Evolutionary conservation across 2,329 filamentous ascomycete genomes (phyloP).

Genomic region (Aspergillus fructus): DNA sequence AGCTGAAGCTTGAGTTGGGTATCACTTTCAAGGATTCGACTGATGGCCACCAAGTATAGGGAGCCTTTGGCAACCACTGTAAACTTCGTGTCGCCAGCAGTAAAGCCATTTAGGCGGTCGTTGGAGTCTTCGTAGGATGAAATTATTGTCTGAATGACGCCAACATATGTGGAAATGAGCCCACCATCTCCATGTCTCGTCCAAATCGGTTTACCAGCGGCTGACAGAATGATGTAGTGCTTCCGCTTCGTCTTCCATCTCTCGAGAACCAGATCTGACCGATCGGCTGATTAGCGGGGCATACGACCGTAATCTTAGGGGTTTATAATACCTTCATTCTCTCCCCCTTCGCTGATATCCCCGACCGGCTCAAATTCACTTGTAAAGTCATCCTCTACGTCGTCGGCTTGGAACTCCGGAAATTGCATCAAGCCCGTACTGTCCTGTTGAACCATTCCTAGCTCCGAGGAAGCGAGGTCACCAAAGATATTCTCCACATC

Average conservation of each 20-base stretch:
- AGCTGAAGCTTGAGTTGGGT: slow-evolving; percentile 81
- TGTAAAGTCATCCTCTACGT: slow-evolving; percentile 65
- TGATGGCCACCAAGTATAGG: slow-evolving; percentile 91
- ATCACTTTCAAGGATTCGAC: slow-evolving; percentile 88
- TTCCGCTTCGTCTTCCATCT: slow-evolving; percentile 92
- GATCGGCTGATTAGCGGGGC: slow-evolving; percentile 11
- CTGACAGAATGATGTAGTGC: slow-evolving; percentile 94
- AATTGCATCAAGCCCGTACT: slow-evolving; percentile 33
- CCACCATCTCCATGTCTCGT: slow-evolving; percentile 89
- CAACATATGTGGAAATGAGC: slow-evolving; percentile 89
- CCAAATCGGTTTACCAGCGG: slow-evolving; percentile 95
- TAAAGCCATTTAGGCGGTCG: slow-evolving; percentile 78
- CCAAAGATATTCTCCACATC: slow-evolving; percentile 82
- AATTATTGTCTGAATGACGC: slow-evolving; percentile 94
- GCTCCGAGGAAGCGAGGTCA: slow-evolving; percentile 58
- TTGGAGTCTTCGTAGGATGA: slow-evolving; percentile 86
- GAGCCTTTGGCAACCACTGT: slow-evolving; percentile 82
- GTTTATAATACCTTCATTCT: slow-evolving; percentile 54
- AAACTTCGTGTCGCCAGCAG: slow-evolving; percentile 81
- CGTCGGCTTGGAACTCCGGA: slow-evolving; percentile 42
- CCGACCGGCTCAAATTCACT: slow-evolving; percentile 74
- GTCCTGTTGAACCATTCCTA: slow-evolving; percentile 40
- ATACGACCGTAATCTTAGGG: neutral
- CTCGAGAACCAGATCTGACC: slow-evolving; percentile 53
- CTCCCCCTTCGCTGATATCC: slow-evolving; percentile 53